Evolutionary conservation across 2,329 filamentous ascomycete species (phyloP).

Genomic region (Phialemoniopsis sp.): DNA sequence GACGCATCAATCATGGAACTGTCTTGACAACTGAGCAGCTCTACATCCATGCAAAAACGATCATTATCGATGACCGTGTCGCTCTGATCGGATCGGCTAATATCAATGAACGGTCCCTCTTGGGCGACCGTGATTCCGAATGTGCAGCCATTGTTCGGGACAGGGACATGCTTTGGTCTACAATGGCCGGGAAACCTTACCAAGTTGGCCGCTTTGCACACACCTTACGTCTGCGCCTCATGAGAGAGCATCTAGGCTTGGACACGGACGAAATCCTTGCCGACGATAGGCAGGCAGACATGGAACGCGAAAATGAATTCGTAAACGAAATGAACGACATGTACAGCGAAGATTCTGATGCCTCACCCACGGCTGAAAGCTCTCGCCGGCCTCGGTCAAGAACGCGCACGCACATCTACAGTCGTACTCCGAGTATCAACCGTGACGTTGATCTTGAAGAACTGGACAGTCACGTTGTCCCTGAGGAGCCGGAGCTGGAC

Average conservation of each 20-base stretch:
- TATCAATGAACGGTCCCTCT: constrained; percentile 96
- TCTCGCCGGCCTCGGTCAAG: constrained; percentile 4
- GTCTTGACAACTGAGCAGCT: constrained; percentile 90
- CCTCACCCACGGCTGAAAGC: constrained; percentile 13
- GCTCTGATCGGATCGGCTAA: constrained; percentile 96
- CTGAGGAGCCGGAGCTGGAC: constrained; percentile 41
- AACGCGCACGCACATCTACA: not conserved
- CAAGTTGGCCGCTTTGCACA: constrained; percentile 90
- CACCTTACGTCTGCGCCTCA: constrained; percentile 84
- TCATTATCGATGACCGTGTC: constrained; percentile 90
- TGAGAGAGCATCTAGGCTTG: constrained; percentile 95
- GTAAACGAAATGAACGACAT: constrained; percentile 59
- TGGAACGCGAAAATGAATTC: constrained; percentile 48
- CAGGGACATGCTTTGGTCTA: constrained; percentile 86
- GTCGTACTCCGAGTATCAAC: constrained; percentile 63
- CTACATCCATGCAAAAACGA: constrained; percentile 96
- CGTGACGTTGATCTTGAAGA: constrained; percentile 55
- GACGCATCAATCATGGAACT: constrained; percentile 78
- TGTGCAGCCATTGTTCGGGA: constrained; percentile 87
- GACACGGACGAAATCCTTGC: constrained; percentile 90
- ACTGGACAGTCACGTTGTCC: no score
- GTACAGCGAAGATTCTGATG: constrained; percentile 44
- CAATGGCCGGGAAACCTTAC: constrained; percentile 87
- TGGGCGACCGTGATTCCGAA: constrained; percentile 89
- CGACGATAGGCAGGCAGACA: constrained; percentile 66